phyloP scores from a whole-genome alignment of 2,329 filamentous ascomycete genomes.

The Neofusicoccum umdonicola region DNA sequence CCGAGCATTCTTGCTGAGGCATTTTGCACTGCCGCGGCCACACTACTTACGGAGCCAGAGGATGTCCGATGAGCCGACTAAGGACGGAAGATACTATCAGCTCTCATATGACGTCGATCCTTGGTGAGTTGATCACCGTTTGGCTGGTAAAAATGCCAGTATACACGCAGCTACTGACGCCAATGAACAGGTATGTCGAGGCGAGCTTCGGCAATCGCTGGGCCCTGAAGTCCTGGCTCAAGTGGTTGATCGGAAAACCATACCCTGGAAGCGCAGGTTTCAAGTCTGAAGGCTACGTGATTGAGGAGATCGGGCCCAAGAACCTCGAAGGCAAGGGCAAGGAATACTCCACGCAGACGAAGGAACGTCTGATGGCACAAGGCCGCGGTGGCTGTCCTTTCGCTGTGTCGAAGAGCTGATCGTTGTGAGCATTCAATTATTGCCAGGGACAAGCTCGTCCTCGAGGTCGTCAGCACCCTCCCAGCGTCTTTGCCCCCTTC shows the following conservation, averaged over 20 bases:
- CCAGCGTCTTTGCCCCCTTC: too few species aligned
- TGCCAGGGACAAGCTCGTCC: too few species aligned
- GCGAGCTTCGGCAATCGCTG: constrained; percentile 61
- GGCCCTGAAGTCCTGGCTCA: constrained; percentile 56
- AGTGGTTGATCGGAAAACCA: constrained; percentile 44
- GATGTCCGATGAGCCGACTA: constrained; percentile 46
- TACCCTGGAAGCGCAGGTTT: constrained; percentile 51
- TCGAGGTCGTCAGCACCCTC: too few species aligned
- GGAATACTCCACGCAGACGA: constrained; percentile 27
- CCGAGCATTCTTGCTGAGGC: constrained; percentile 57
- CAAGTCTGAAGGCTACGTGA: constrained; percentile 52
- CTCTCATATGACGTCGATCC: constrained; percentile 60
- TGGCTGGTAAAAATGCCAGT: too few species aligned
- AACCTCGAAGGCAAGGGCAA: constrained; percentile 50
- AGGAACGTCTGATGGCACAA: constrained; percentile 25
- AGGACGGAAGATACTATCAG: constrained; percentile 48
- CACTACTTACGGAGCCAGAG: constrained; percentile 32
- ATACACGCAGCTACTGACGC: background rate
- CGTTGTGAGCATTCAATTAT: background rate
- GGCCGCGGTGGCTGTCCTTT: constrained; percentile 34
- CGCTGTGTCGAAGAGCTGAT: constrained; percentile 11
- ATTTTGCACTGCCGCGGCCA: constrained; percentile 60
- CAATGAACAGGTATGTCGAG: constrained; percentile 42
- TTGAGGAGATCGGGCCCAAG: constrained; percentile 62
- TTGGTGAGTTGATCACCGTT: constrained; percentile 43